These are phyloP conservation scores for Artemisia annua DNA, from an alignment of 129 eudicot genomes.

Conservation along the genomic window DNA sequence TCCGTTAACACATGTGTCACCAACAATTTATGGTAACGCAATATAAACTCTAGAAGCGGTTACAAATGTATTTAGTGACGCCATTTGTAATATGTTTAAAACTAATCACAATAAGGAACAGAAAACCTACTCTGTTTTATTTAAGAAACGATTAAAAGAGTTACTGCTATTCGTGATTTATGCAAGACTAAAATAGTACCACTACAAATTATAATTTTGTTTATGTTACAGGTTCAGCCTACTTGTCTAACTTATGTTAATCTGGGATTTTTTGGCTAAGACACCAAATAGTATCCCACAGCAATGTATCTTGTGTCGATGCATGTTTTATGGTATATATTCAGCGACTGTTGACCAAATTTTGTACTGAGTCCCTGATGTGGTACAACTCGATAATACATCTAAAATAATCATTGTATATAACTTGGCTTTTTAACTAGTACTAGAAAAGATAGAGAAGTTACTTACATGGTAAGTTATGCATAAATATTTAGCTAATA, in stretches of 20 bases:
- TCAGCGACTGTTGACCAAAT: not conserved
- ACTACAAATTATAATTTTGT: not conserved
- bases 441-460: not conserved
- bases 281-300: too few species aligned
- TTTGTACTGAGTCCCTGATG: not conserved
- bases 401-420: not conserved
- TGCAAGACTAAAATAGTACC: conserved; percentile 5
- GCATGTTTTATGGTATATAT: not conserved
- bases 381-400: not conserved
- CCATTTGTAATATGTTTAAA: too few species aligned
- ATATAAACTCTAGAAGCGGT: too few species aligned
- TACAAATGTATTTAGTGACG: too few species aligned
- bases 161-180: not conserved
- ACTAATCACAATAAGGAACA: too few species aligned
- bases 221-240: too few species aligned
- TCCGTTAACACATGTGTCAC: not conserved
- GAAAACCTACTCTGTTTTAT: too few species aligned
- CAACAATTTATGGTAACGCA: too few species aligned
- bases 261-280: too few species aligned
- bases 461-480: conserved; percentile 1
- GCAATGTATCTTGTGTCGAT: not conserved
- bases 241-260: too few species aligned
- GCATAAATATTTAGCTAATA: conserved; percentile 1
- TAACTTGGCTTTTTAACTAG: not conserved
- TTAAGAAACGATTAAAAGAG: not conserved